Evolutionary conservation across 1,139 yeast genomes (phyloP).

Genomic region (Suhomyces kunorum): DNA sequence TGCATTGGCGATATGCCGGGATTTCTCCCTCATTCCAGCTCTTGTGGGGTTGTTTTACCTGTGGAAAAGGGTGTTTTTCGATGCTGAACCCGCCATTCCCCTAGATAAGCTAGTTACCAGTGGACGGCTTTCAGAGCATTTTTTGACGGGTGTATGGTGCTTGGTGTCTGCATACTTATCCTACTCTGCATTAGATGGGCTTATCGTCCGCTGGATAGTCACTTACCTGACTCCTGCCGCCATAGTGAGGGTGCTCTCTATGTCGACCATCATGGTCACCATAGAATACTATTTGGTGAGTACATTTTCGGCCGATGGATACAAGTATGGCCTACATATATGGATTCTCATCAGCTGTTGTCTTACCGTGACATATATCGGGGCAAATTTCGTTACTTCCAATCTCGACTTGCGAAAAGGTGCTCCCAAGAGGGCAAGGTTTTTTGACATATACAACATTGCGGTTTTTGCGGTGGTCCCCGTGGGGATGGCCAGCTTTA

Average conservation of each 20-base stretch:
- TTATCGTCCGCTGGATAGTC: conserved; percentile 92
- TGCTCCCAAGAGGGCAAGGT: conserved; percentile 50
- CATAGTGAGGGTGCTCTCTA: conserved; percentile 77
- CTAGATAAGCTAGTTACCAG: conserved; percentile 42
- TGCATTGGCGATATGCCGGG: conserved; percentile 70
- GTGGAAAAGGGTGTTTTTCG: conserved; percentile 48
- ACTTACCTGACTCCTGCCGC: conserved; percentile 88
- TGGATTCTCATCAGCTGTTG: conserved; percentile 91
- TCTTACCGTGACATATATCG: conserved; percentile 77
- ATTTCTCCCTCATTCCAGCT: conserved; percentile 68
- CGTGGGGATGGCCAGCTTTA: conserved; percentile 89
- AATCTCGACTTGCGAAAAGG: conserved; percentile 58
- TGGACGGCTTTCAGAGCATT: conserved; percentile 68
- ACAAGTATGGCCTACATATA: conserved; percentile 71
- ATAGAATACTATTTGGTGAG: conserved; percentile 67
- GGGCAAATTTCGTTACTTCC: conserved; percentile 87
- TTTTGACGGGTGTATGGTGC: conserved; percentile 78
- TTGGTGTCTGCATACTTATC: conserved; percentile 82
- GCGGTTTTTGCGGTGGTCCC: conserved; percentile 97
- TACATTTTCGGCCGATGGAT: conserved; percentile 53
- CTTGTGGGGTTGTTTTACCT: conserved; percentile 57
- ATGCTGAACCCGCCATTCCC: conserved; percentile 21
- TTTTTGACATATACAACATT: conserved; percentile 79
- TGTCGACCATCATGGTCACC: conserved; percentile 72
- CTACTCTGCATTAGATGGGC: conserved; percentile 81